Evolutionary conservation across 306 rosid genomes (phyloP).

Genomic region (Erythrophleum fordii): DNA sequence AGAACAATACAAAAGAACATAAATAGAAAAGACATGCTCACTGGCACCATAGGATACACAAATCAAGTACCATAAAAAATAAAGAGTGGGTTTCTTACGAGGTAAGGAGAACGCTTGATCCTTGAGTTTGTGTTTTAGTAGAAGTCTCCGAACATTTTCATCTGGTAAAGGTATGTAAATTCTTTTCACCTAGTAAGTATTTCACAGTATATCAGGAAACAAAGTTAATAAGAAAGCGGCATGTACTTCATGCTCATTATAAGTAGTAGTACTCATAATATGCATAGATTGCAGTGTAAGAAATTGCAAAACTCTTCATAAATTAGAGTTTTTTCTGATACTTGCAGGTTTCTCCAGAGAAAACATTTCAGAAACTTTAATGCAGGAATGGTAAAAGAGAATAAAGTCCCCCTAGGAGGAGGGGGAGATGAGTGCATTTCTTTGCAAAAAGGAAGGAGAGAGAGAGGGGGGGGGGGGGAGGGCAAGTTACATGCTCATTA

Average conservation of each 20-base stretch:
- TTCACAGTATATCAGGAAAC: constrained; percentile 36
- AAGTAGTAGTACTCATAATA: background rate
- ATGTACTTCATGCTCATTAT: background rate
- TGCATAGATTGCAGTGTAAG: constrained; percentile 12
- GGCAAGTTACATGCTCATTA: background rate
- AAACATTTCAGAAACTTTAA: constrained; percentile 15
- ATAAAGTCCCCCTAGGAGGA: background rate
- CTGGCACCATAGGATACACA: background rate
- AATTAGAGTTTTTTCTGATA: constrained; percentile 6
- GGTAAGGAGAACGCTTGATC: constrained; percentile 96
- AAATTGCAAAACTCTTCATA: background rate
- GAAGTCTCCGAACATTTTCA: constrained; percentile 70
- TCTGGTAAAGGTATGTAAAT: constrained; percentile 92
- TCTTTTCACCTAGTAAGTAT: constrained; percentile 79
- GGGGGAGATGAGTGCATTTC: background rate
- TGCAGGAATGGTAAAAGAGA: background rate
- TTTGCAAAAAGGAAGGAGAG: too few species aligned
- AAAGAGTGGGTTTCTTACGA: constrained; percentile 58
- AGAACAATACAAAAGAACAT: background rate
- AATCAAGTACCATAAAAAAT: constrained; percentile 25
- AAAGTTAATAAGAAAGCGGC: constrained; percentile 27
- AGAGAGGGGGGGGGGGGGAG: too few species aligned
- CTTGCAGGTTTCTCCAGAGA: background rate
- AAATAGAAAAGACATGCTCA: constrained; percentile 7
- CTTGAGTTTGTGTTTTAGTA: constrained; percentile 84